Percentiles rank a stretch among this genome's conserved stretches.
These are phyloP conservation scores for Mortierella sp. DNA, from an alignment of 371 early-diverging fungal genomes.

Conservation along the genomic window DNA sequence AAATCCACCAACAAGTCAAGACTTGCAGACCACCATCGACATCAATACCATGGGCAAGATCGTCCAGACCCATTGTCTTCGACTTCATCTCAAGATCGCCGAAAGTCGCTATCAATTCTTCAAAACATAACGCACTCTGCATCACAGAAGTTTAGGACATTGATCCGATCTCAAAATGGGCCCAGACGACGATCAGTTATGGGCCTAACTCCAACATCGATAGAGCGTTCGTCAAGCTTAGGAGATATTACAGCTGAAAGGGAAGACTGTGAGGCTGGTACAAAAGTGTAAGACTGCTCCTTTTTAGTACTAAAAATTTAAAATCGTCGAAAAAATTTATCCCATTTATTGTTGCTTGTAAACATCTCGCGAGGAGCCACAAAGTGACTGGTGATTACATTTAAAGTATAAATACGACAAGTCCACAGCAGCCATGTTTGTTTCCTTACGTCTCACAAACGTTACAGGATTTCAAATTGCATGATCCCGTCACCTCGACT, in stretches of 20 bases:
- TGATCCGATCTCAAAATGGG: conserved; percentile 36
- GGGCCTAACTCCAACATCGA: neutral
- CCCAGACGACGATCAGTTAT: conserved; percentile 11
- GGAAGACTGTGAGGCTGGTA: neutral
- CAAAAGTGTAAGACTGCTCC: neutral
- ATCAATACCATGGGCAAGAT: neutral
- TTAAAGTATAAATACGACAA: neutral
- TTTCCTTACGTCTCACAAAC: conserved; percentile 46
- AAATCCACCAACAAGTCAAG: neutral
- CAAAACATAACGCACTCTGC: conserved; percentile 42
- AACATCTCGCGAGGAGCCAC: neutral
- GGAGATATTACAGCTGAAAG: conserved; percentile 8
- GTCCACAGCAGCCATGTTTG: conserved; percentile 6
- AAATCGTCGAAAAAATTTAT: neutral
- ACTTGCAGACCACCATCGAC: neutral
- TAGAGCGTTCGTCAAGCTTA: neutral
- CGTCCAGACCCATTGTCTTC: neutral
- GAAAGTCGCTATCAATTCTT: conserved; percentile 32
- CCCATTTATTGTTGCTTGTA: neutral
- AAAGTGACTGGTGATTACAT: neutral
- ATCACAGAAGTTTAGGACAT: conserved; percentile 35
- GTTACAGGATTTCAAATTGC: conserved; percentile 53
- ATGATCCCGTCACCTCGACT: conserved; percentile 32
- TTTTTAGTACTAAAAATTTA: neutral
- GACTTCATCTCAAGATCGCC: conserved; percentile 17